Evolutionary conservation across 2,329 filamentous ascomycete genomes (phyloP).

Genomic region (Venturiaceae sp.): DNA sequence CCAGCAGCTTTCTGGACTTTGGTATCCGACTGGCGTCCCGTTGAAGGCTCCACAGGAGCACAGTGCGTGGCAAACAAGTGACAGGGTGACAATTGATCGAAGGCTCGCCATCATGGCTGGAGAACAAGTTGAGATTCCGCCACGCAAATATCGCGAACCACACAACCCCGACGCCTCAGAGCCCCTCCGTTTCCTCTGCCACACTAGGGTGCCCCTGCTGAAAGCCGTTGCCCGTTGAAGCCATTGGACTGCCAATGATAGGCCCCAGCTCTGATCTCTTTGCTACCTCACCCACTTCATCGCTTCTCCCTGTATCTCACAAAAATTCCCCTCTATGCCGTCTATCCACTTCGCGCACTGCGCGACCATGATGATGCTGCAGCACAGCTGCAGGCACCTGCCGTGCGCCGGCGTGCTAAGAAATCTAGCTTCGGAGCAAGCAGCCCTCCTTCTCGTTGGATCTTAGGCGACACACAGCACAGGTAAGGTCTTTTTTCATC

Average conservation of each 20-base stretch:
- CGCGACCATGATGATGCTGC: not conserved
- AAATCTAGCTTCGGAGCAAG: not conserved
- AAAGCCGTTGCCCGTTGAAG: not conserved
- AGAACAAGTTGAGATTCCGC: no score
- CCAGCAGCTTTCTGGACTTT: no score
- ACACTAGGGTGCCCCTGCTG: not conserved
- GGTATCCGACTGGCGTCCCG: not conserved
- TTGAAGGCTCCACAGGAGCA: not conserved
- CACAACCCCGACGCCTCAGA: no score
- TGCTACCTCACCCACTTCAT: not conserved
- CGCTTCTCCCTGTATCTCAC: not conserved
- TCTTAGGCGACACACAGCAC: not conserved
- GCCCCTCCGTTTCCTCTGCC: no score
- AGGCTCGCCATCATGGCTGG: no score
- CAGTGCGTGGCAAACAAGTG: not conserved
- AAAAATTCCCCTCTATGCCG: not conserved
- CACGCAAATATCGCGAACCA: no score
- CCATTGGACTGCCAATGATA: not conserved
- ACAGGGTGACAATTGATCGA: not conserved
- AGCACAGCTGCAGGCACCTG: not conserved
- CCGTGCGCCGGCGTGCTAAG: not conserved
- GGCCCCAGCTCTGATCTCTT: not conserved
- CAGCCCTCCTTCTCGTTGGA: not conserved
- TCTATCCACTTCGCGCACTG: not conserved
- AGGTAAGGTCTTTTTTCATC: not conserved